Evolutionary conservation across 257 asterid species (phyloP).

Genomic region (Solanum habrochaites): DNA sequence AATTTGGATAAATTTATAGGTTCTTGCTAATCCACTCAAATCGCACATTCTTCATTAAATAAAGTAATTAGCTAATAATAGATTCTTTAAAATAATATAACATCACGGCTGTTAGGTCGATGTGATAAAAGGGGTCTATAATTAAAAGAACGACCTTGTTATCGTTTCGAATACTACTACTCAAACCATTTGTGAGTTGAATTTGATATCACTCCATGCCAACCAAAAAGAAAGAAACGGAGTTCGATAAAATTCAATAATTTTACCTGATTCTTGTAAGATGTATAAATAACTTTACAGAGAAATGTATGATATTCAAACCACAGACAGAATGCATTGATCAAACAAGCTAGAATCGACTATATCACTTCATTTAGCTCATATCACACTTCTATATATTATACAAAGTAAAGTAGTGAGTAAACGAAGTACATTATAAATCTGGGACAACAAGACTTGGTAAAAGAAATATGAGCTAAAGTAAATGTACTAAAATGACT

Average conservation of each 20-base stretch:
- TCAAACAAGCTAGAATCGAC: not conserved
- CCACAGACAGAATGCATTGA: not conserved
- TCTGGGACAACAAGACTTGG: not conserved
- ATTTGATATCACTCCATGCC: not conserved
- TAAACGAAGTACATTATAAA: not conserved
- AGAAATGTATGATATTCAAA: too few relatives aligned
- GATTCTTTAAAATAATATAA: too few relatives aligned
- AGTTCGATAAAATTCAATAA: not conserved
- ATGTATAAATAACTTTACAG: not conserved
- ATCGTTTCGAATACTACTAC: not conserved
- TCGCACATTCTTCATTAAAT: not conserved
- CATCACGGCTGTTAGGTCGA: too few relatives aligned
- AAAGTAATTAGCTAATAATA: not conserved
- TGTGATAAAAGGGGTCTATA: not conserved
- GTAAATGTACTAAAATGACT: not conserved
- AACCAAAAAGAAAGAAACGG: not conserved
- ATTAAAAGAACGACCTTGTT: not conserved
- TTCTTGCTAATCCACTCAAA: not conserved
- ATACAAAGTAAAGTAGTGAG: not conserved
- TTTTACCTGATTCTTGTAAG: rapidly evolving
- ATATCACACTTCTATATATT: not conserved
- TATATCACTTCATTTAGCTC: not conserved
- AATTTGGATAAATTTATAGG: not conserved
- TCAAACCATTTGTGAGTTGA: not conserved
- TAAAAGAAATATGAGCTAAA: not conserved